A percentile compares a stretch with the other conserved stretches of the same genome.
These are phyloP conservation scores for Viola pubescens DNA, from an alignment of 441 rosid genomes.

Conservation along the genomic window DNA sequence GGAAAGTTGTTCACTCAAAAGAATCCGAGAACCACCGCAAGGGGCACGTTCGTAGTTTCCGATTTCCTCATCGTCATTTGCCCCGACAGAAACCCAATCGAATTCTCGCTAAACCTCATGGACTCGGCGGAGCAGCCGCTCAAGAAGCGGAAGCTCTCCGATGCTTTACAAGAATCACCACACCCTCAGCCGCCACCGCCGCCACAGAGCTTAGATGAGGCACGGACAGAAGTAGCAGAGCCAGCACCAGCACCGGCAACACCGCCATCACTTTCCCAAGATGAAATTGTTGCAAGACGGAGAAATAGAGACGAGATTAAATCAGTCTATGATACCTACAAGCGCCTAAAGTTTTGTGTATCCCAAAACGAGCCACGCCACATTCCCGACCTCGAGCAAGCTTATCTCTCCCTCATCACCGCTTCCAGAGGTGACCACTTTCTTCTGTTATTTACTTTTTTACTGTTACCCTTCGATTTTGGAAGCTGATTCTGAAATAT, in stretches of 20 bases:
- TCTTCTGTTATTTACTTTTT: not conserved
- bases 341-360: slow-evolving; percentile 58
- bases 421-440: slow-evolving; percentile 61
- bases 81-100: too few relatives aligned
- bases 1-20: too few relatives aligned
- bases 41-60: too few relatives aligned
- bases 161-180: slow-evolving; percentile 19
- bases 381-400: slow-evolving; percentile 55
- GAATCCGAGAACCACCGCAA: too few relatives aligned
- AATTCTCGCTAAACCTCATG: slow-evolving; percentile 26
- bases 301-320: slow-evolving; percentile 81
- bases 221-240: slow-evolving; percentile 8
- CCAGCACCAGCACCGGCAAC: slow-evolving; percentile 24
- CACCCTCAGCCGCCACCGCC: slow-evolving; percentile 16
- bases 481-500: not conserved
- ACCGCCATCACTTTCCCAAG: slow-evolving; percentile 66
- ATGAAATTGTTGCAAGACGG: slow-evolving; percentile 49
- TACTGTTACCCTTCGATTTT: not conserved
- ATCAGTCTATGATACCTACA: slow-evolving; percentile 65
- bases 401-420: slow-evolving; percentile 62
- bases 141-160: slow-evolving; percentile 38
- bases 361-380: slow-evolving; percentile 48
- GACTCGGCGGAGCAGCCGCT: slow-evolving; percentile 41
- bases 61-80: too few relatives aligned
- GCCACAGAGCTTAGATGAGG: slow-evolving; percentile 22